Conservation (phyloP, 345 rosid species). For the Fremontodendron californicum region DNA sequence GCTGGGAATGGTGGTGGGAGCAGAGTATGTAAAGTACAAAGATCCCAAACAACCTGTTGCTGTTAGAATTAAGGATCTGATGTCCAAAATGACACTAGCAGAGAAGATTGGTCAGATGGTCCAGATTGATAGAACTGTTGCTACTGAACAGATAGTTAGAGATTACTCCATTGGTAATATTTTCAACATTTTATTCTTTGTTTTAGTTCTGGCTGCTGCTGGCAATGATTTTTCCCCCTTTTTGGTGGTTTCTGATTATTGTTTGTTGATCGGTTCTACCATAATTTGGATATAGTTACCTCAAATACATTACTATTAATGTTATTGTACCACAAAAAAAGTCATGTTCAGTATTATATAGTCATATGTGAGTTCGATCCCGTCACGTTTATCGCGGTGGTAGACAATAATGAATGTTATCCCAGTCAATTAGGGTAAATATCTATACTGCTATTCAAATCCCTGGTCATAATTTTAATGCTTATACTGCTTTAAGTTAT, state of each 20-base stretch:
- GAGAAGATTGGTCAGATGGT: slow-evolving; percentile 64
- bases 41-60: slow-evolving; percentile 41
- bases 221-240: neutral
- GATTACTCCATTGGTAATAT: slow-evolving; percentile 42
- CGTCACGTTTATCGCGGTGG: too few relatives aligned
- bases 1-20: slow-evolving; percentile 27
- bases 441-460: too few relatives aligned
- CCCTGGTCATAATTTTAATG: too few relatives aligned
- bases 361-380: too few relatives aligned
- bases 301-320: neutral
- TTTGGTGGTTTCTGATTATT: neutral
- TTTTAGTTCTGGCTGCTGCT: neutral
- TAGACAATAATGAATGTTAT: too few relatives aligned
- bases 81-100: slow-evolving; percentile 41
- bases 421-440: too few relatives aligned
- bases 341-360: neutral
- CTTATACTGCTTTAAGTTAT: neutral
- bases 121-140: slow-evolving; percentile 46
- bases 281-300: neutral
- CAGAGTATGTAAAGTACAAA: slow-evolving; percentile 40
- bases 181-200: neutral
- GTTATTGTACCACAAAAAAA: neutral
- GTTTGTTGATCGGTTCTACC: neutral
- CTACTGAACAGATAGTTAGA: slow-evolving; percentile 37
- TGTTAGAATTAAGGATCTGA: slow-evolving; percentile 37